These are phyloP conservation scores for Singerocomus inundabilis DNA, from an alignment of 1,284 basidiomycete species.

Conservation along the genomic window DNA sequence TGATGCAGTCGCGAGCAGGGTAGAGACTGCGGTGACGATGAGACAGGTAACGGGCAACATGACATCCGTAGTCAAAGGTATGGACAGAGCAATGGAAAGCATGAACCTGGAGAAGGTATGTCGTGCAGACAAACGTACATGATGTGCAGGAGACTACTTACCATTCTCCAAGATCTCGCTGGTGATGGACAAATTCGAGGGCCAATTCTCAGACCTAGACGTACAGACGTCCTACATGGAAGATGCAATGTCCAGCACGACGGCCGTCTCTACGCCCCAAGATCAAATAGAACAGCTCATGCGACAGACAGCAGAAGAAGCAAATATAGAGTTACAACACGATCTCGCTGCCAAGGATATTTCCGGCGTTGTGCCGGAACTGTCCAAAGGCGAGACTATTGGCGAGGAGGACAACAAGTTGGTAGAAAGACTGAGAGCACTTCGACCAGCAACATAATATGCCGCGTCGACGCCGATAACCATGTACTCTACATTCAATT, in stretches of 20 bases:
- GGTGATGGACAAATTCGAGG: constrained; percentile 99
- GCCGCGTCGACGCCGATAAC: neutral
- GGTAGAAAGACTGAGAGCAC: constrained; percentile 77
- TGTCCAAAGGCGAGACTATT: constrained; percentile 54
- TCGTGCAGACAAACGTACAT: neutral
- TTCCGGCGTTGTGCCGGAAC: constrained; percentile 49
- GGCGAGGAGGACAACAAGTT: constrained; percentile 79
- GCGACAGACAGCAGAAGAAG: constrained; percentile 95
- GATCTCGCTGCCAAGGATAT: constrained; percentile 75
- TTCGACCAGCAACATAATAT: constrained; percentile 68
- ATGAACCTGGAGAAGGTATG: constrained; percentile 95
- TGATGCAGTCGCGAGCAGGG: constrained; percentile 94
- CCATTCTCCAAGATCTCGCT: constrained; percentile 76
- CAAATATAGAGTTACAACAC: constrained; percentile 93
- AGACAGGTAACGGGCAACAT: constrained; percentile 92
- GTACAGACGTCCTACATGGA: constrained; percentile 99
- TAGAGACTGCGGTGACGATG: constrained; percentile 99
- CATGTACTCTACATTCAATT: constrained; percentile 13
- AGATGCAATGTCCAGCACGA: constrained; percentile 91
- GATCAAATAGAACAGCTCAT: constrained; percentile 95
- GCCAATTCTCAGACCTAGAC: constrained; percentile 95
- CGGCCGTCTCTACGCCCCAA: constrained; percentile 91
- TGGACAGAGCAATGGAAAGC: constrained; percentile 99
- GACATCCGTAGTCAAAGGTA: constrained; percentile 94
- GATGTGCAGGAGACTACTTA: constrained; percentile 2